These are phyloP conservation scores for Leucogyrophana mollusca DNA, from an alignment of 768 basidiomycete species.

Conservation along the genomic window DNA sequence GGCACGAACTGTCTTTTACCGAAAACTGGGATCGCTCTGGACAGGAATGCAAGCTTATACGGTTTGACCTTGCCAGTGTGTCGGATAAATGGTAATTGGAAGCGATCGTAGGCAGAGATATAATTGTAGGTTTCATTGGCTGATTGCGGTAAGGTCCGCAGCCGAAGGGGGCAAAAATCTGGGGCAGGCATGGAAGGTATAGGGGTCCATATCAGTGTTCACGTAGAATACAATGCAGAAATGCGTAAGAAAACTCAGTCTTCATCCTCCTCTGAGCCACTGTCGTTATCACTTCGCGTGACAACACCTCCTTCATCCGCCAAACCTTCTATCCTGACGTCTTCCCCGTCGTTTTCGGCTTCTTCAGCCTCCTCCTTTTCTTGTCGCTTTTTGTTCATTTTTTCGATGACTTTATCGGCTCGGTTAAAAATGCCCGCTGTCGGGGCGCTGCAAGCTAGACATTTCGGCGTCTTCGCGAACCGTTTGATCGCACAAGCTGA, in stretches of 20 bases:
- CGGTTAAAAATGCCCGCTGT: constrained; percentile 97
- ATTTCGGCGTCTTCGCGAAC: constrained; percentile 92
- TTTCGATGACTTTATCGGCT: constrained; percentile 89
- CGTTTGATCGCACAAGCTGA: constrained; percentile 94
- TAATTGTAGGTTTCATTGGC: no score
- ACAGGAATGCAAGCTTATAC: no score
- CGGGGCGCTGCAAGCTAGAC: constrained; percentile 88
- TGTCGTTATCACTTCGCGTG: constrained; percentile 22
- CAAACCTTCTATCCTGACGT: constrained; percentile 64
- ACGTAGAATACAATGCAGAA: not conserved
- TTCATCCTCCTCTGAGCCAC: constrained; percentile 30
- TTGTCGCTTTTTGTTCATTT: constrained; percentile 72
- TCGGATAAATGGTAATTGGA: no score
- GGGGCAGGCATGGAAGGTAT: no score
- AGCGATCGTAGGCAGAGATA: no score
- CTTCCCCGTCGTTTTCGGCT: constrained; percentile 35
- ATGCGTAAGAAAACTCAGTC: constrained; percentile 15
- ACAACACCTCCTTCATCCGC: constrained; percentile 22
- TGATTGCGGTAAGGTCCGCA: no score
- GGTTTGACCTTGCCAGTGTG: no score
- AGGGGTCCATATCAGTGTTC: not conserved
- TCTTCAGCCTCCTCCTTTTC: constrained; percentile 51
- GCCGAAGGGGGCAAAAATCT: no score
- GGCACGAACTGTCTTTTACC: no score
- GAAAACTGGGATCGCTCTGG: no score